Evolutionary conservation across 805 yeast species (phyloP).

Genomic region (Candida mattraensis): DNA sequence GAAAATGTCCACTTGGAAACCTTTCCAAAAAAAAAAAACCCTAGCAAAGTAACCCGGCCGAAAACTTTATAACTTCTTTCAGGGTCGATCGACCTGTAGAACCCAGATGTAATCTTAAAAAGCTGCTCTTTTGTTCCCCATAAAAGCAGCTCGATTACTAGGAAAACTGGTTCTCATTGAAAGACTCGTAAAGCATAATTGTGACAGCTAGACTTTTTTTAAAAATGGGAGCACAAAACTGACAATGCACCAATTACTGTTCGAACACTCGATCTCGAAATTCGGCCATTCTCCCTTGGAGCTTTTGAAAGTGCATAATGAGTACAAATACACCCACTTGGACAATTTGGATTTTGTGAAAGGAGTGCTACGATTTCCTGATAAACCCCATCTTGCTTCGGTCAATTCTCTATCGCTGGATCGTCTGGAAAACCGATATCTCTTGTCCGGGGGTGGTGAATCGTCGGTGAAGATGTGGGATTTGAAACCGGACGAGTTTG

Average conservation of each 20-base stretch:
- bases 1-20: too few relatives aligned
- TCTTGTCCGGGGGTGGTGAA: slow-evolving; percentile 75
- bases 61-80: too few relatives aligned
- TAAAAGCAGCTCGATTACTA: too few relatives aligned
- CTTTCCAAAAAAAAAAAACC: too few relatives aligned
- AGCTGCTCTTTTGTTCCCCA: too few relatives aligned
- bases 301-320: slow-evolving; percentile 26
- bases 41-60: too few relatives aligned
- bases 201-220: too few relatives aligned
- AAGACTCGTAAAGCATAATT: too few relatives aligned
- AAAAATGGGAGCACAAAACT: too few relatives aligned
- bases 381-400: slow-evolving; percentile 47
- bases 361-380: slow-evolving; percentile 39
- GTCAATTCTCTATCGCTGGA: slow-evolving; percentile 66
- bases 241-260: slow-evolving; percentile 28
- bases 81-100: too few relatives aligned
- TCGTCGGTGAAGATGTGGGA: slow-evolving; percentile 71
- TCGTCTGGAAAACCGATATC: slow-evolving; percentile 38
- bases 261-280: slow-evolving; percentile 19
- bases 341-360: slow-evolving; percentile 19
- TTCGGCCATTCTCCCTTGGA: slow-evolving; percentile 15
- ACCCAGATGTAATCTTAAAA: too few relatives aligned
- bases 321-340: slow-evolving; percentile 24
- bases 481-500: slow-evolving; percentile 29
- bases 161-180: too few relatives aligned